Evolutionary conservation across 192 early-diverging fungal species (phyloP), one percentile per base, ranked within the genome.

Genomic region (Backusella sp.): DNA sequence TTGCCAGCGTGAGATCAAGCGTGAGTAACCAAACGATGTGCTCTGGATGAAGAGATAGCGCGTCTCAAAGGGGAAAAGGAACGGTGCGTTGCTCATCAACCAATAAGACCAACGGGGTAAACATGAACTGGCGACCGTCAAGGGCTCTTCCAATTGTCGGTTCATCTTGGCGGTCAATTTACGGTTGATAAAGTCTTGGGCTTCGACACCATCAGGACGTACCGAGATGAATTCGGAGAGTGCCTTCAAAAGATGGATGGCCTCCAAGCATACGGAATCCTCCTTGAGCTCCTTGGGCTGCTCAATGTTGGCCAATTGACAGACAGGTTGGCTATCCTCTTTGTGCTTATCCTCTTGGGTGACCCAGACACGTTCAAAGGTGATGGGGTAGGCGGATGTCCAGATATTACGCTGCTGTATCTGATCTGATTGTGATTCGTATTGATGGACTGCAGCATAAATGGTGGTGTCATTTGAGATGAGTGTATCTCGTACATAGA

Each of bases 1-100:
- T 65, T 86, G 84, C 87, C 87, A 88, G 3, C 87, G 77, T 41
- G 84, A 85, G 78, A 97, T 88, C 42, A 90, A 90, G 4, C 96
- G 86, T 11, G 93, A 90, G 73, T 94, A 95, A 7, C 97, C 97
- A 87, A 98, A 96, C 7, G 90, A 86, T 0, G 96, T 94, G 42
- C 88, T 93, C 76, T 95, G 93, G 34, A 97, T 80, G 76, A 91
- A 97, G 6, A 88, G 80, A 59, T 91, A 82, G 0, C 96, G 91
- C 26, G 90, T 87, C 56, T 95, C 93, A 75, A 97, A 96, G 0
- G 94, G 91, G 36, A 97, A 83, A 73, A 98, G 73, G 78, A 97
- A 97, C 3, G 90, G 90, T 35, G 90, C 93, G 23, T 88, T 77
- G 26, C 72, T 72, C n/a, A 90, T 84, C 1, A 98, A 66, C 32